Conservation (phyloP, 371 early-diverging fungal species). For the Mucor saturninus region DNA sequence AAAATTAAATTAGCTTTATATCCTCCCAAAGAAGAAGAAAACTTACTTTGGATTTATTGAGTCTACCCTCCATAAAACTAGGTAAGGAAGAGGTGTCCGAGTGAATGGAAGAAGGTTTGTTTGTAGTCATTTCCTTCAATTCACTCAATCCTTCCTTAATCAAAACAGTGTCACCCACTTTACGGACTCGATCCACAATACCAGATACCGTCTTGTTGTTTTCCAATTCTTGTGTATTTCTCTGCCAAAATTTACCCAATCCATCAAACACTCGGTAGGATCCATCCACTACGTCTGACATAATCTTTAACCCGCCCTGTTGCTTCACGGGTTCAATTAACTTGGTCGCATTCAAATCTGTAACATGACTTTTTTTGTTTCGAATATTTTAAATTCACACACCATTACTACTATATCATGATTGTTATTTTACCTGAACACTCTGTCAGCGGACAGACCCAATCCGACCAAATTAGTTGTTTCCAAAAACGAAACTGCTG, state of each 20-base stretch:
- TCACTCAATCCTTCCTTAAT: conserved; percentile 26
- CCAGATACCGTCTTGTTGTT: conserved; percentile 14
- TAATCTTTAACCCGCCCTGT: conserved; percentile 37
- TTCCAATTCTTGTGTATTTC: conserved; percentile 28
- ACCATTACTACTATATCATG: too few relatives aligned
- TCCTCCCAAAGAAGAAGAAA: too few relatives aligned
- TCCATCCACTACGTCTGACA: conserved; percentile 52
- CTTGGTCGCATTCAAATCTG: conserved; percentile 35
- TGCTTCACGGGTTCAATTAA: conserved; percentile 6
- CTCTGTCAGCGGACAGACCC: conserved; percentile 53
- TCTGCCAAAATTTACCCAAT: conserved; percentile 51
- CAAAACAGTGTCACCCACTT: conserved; percentile 22
- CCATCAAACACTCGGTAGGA: conserved; percentile 53
- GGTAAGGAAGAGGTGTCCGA: conserved; percentile 19
- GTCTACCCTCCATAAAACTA: conserved; percentile 24
- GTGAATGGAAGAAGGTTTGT: neutral
- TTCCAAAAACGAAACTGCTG: conserved; percentile 51
- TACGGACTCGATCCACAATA: conserved; percentile 22
- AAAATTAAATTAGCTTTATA: too few relatives aligned
- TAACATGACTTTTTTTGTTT: conserved; percentile 33
- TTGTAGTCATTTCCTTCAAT: conserved; percentile 36
- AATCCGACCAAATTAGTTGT: conserved; percentile 52
- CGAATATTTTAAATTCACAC: neutral
- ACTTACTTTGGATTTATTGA: conserved; percentile 4
- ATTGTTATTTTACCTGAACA: conserved; percentile 30